A percentile compares a stretch with the other conserved stretches of the same genome.
These are phyloP conservation scores for Agaricus bisporus DNA, from an alignment of 768 basidiomycete genomes.

Conservation along the genomic window DNA sequence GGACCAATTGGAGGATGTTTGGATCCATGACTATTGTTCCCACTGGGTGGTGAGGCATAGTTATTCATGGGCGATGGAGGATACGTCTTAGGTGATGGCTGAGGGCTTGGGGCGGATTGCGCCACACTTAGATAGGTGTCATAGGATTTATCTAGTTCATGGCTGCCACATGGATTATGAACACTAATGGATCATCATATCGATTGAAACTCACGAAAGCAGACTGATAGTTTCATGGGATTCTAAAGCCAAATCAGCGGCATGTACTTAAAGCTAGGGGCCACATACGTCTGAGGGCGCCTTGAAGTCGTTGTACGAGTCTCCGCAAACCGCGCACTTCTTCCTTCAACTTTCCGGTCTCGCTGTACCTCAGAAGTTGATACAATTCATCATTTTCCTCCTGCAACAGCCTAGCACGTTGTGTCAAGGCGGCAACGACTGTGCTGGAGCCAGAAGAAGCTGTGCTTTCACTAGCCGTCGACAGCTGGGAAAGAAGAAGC, in stretches of 20 bases:
- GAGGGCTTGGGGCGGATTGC: constrained; percentile 9
- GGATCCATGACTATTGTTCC: constrained; percentile 24
- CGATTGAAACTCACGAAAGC: constrained; percentile 55
- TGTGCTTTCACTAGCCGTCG: constrained; percentile 28
- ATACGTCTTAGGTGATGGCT: constrained; percentile 30
- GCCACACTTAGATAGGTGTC: constrained; percentile 41
- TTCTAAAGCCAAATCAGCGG: constrained; percentile 37
- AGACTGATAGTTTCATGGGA: constrained; percentile 68
- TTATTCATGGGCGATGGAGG: constrained; percentile 43
- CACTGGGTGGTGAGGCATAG: constrained; percentile 27
- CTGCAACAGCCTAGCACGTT: constrained; percentile 66
- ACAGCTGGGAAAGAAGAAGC: constrained; percentile 62
- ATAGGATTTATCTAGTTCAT: constrained; percentile 74
- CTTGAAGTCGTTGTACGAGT: constrained; percentile 64
- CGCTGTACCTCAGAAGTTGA: constrained; percentile 62
- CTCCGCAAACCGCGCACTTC: constrained; percentile 67
- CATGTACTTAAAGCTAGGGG: constrained; percentile 1
- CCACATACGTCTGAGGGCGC: constrained; percentile 64
- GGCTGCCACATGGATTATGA: constrained; percentile 32
- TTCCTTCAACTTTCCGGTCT: constrained; percentile 78
- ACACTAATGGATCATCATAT: constrained; percentile 11
- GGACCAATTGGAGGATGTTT: constrained; percentile 75
- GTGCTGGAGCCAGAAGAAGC: constrained; percentile 39
- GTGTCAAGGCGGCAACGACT: constrained; percentile 68
- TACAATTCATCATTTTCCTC: constrained; percentile 89